Percentiles rank a stretch among this genome's conserved stretches.
Conservation (phyloP, 257 asterid species). For the Scutellaria baicalensis region DNA sequence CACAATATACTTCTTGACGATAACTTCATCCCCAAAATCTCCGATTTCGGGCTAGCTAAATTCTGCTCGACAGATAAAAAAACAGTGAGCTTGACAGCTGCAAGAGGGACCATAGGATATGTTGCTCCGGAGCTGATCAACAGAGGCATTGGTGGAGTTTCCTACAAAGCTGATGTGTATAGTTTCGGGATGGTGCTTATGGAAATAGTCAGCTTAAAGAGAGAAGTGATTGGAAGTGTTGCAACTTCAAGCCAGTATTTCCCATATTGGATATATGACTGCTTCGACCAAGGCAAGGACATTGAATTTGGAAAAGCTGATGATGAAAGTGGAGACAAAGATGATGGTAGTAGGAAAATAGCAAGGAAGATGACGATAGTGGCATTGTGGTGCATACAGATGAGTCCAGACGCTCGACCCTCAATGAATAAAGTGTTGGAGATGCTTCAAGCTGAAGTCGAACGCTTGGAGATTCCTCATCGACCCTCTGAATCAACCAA, state of each 20-base stretch:
- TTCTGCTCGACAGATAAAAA: neutral
- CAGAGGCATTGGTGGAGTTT: conserved; percentile 14
- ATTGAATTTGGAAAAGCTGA: neutral
- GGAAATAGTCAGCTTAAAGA: conserved; percentile 11
- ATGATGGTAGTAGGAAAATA: neutral
- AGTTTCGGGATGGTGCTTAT: conserved; percentile 29
- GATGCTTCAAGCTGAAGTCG: conserved; percentile 32
- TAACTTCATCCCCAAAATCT: conserved; percentile 20
- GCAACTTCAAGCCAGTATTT: neutral
- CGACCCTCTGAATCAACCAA: neutral
- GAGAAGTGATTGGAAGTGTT: neutral
- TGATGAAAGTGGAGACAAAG: neutral
- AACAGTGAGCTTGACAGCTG: conserved; percentile 11
- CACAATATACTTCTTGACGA: conserved; percentile 27
- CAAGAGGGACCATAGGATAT: conserved; percentile 29
- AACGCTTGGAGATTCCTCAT: conserved; percentile 9
- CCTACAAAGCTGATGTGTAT: conserved; percentile 30
- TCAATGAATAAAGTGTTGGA: conserved; percentile 28
- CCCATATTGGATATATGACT: conserved; percentile 7
- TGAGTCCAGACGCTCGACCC: conserved; percentile 29
- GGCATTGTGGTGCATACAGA: conserved; percentile 12
- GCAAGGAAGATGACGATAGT: conserved; percentile 18
- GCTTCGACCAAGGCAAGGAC: conserved; percentile 10
- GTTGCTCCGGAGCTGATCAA: conserved; percentile 27
- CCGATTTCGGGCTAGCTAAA: conserved; percentile 24